A percentile compares a stretch with the other conserved stretches of the same genome.
These are phyloP conservation scores for Serendipita vermifera DNA, from an alignment of 768 basidiomycete genomes.

Conservation along the genomic window DNA sequence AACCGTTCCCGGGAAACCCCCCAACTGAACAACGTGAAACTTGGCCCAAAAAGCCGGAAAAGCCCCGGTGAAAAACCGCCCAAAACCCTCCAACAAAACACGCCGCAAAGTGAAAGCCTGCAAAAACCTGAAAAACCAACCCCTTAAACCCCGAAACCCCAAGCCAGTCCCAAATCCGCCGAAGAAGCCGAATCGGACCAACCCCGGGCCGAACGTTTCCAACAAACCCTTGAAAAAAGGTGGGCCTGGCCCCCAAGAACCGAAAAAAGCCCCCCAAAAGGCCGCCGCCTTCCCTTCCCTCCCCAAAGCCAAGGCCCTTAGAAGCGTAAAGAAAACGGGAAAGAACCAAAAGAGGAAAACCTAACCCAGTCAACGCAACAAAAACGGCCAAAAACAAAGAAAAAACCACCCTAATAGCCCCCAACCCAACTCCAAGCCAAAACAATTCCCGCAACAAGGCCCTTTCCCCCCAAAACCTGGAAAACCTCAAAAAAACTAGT, in stretches of 20 bases:
- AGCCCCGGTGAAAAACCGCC: slow-evolving; percentile 72
- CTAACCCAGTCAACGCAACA: slow-evolving; percentile 77
- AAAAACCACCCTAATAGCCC: slow-evolving; percentile 88
- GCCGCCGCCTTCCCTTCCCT: slow-evolving; percentile 92
- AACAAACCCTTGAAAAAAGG: slow-evolving; percentile 90
- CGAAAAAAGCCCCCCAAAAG: slow-evolving; percentile 93
- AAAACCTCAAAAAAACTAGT: slow-evolving; percentile 48
- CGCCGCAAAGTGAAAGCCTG: slow-evolving; percentile 90
- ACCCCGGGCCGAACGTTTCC: slow-evolving; percentile 88
- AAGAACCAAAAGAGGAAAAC: background rate
- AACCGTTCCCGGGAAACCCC: slow-evolving; percentile 67
- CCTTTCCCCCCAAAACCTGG: slow-evolving; percentile 66
- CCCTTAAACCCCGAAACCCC: slow-evolving; percentile 93
- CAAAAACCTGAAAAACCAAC: slow-evolving; percentile 90
- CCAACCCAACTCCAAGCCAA: slow-evolving; percentile 96
- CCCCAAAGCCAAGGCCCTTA: slow-evolving; percentile 95
- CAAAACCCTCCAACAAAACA: slow-evolving; percentile 88
- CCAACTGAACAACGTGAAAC: slow-evolving; percentile 62
- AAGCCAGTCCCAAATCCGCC: slow-evolving; percentile 88
- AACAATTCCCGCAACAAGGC: slow-evolving; percentile 92
- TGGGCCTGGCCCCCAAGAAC: slow-evolving; percentile 91
- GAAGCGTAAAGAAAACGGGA: background rate
- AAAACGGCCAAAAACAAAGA: slow-evolving; percentile 86
- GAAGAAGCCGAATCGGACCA: slow-evolving; percentile 84
- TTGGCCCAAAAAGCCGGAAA: too few relatives aligned